Evolutionary conservation across 257 asterid species (phyloP), one percentile per base, ranked within the genome.

Genomic region (Solanum clarkiae): DNA sequence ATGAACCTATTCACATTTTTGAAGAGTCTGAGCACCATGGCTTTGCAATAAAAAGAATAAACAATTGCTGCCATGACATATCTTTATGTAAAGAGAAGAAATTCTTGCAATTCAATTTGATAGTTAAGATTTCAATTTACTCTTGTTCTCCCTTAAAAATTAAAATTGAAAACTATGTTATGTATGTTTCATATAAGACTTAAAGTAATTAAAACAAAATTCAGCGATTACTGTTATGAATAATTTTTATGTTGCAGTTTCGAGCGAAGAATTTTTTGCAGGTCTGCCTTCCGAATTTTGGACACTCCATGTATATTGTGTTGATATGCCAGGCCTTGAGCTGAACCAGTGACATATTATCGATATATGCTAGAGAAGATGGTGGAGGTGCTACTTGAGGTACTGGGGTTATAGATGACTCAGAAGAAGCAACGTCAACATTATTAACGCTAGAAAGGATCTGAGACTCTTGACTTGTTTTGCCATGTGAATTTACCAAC

Each of bases 261-360:
- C 42, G 36, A 60, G 22, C 3, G 36, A 20, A 90, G 89, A 51
- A 16, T 69, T 87, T 83, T 26, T 65, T n/a, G 83, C 86, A 93
- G 85, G 22, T 85, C 88, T 16, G 80, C 71, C 87, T 88, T 92
- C 84, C 17, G 83, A 55, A 59, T 90, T 36, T 75, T 85, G 11
- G 63, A 82, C 85, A 86, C 90, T 24, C 87, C 62, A 74, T 11
- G 88, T 83, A 89, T 2, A 8, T 87, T 86, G 84, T 53, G 92
- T 26, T 47, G 85, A 87, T 84, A 90, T 14, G 92, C 93, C 42
- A 90, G 83, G 40, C 86, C 85, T 32, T 87, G 82, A 92, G 91
- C 55, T 88, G 51, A 10, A 2, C 77, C 85, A 77, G 10, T 22
- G 84, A 24, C 86, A 92, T 59, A 1, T 9, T 44, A 29, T 65